A percentile compares a stretch with the other conserved stretches of the same genome.
These are phyloP conservation scores for Suillus clintonianus DNA, from an alignment of 768 basidiomycete species.

Conservation along the genomic window DNA sequence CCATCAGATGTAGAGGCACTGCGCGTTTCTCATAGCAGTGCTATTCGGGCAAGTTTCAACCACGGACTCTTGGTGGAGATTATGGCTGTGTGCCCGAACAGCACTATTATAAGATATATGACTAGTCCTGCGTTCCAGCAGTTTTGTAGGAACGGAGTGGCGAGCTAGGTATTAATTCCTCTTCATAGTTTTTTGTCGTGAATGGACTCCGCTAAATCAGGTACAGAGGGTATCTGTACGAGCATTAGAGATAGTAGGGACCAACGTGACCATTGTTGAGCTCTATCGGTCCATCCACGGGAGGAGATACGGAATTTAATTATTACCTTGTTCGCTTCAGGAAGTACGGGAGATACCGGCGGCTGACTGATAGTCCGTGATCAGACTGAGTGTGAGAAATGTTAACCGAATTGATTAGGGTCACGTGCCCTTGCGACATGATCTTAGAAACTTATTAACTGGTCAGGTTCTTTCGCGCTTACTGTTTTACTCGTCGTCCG, in stretches of 20 bases:
- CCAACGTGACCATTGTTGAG: neutral
- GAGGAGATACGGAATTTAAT: neutral
- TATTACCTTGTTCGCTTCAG: neutral
- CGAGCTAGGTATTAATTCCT: neutral
- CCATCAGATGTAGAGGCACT: neutral
- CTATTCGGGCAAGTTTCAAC: conserved; percentile 10
- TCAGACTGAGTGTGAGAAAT: neutral
- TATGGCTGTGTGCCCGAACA: conserved; percentile 12
- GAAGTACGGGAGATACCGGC: neutral
- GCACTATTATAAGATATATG: conserved; percentile 11
- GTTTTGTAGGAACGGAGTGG: neutral
- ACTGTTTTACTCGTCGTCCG: conserved; percentile 9
- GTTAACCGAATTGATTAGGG: neutral
- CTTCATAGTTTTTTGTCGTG: neutral
- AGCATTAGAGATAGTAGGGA: neutral
- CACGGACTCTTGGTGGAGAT: conserved; percentile 9
- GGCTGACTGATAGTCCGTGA: neutral
- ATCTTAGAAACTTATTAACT: conserved; percentile 3
- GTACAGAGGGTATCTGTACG: neutral
- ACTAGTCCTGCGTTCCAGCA: neutral
- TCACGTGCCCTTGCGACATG: conserved; percentile 4
- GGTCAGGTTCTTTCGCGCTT: conserved; percentile 1
- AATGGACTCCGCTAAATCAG: neutral
- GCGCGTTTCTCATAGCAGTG: conserved; percentile 8
- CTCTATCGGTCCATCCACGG: neutral